Percentiles rank a stretch among this genome's conserved stretches.
phyloP scores from a whole-genome alignment of 345 rosid genomes.

The Melaleuca alternifolia region DNA sequence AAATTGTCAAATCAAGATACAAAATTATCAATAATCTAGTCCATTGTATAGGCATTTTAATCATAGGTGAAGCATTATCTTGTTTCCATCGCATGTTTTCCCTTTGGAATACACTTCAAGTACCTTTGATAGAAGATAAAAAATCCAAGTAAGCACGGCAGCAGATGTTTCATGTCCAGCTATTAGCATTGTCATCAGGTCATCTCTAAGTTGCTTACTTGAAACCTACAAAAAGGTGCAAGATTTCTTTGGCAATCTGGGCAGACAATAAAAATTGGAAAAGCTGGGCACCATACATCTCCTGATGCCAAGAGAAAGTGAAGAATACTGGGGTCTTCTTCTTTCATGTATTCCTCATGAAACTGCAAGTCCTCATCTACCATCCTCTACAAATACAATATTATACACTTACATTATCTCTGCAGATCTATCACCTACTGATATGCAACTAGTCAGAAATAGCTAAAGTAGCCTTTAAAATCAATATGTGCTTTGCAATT shows the following conservation, averaged over 20 bases:
- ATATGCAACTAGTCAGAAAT: background rate
- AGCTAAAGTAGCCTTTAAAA: background rate
- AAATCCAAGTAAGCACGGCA: constrained; percentile 94
- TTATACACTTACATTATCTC: background rate
- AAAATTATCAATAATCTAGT: background rate
- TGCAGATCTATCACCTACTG: background rate
- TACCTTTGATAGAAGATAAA: constrained; percentile 81
- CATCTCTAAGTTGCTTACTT: constrained; percentile 96
- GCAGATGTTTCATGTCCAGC: constrained; percentile 99
- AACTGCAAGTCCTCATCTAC: constrained; percentile 89
- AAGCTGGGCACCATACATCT: constrained; percentile 41
- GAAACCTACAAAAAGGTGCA: constrained; percentile 52
- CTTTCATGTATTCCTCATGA: constrained; percentile 86
- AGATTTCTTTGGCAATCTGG: background rate
- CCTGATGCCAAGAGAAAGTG: constrained; percentile 91
- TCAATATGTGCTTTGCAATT: constrained; percentile 81
- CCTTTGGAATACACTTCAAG: background rate
- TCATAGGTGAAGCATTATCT: background rate
- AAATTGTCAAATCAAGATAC: background rate
- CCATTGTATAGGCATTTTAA: background rate
- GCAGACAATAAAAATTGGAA: background rate
- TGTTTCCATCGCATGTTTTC: background rate
- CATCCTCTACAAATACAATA: constrained; percentile 47
- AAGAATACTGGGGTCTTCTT: constrained; percentile 95
- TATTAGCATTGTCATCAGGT: constrained; percentile 96